phyloP scores from a whole-genome alignment of 2,329 filamentous ascomycete genomes.

The Pseudocercospora fijiensis region DNA sequence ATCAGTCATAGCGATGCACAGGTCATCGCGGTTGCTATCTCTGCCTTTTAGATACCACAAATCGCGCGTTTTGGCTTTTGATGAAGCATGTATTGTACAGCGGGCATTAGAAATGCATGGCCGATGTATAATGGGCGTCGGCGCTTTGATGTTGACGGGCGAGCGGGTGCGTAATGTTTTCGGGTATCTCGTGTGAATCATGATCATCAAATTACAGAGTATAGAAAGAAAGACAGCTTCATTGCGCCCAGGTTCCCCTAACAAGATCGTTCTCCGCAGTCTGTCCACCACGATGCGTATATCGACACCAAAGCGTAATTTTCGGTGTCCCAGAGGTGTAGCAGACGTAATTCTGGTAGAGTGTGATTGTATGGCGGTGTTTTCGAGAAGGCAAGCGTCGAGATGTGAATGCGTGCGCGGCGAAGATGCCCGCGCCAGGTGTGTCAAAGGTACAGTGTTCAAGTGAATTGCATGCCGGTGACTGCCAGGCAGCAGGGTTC shows the following conservation, averaged over 20 bases:
- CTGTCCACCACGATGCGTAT: background rate
- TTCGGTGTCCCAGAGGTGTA: background rate
- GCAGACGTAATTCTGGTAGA: too few species aligned
- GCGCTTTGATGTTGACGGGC: background rate
- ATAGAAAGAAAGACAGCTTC: background rate
- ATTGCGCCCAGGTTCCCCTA: background rate
- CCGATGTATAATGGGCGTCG: too few species aligned
- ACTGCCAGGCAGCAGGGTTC: background rate
- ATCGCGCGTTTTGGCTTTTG: background rate
- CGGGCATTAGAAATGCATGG: background rate
- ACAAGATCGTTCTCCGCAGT: background rate
- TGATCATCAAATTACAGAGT: background rate
- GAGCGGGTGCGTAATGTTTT: background rate
- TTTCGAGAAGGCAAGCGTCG: too few species aligned
- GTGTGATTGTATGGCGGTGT: too few species aligned
- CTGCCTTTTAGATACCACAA: constrained; percentile 31
- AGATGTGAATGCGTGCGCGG: too few species aligned
- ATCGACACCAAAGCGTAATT: background rate
- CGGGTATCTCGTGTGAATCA: background rate
- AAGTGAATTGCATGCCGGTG: background rate
- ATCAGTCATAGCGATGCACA: constrained; percentile 95
- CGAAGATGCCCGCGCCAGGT: background rate
- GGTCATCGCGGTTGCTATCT: constrained; percentile 80
- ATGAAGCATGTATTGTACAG: constrained; percentile 18
- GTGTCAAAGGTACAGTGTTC: background rate